Evolutionary conservation across 345 rosid species (phyloP).

Genomic region (Citrus australasica): DNA sequence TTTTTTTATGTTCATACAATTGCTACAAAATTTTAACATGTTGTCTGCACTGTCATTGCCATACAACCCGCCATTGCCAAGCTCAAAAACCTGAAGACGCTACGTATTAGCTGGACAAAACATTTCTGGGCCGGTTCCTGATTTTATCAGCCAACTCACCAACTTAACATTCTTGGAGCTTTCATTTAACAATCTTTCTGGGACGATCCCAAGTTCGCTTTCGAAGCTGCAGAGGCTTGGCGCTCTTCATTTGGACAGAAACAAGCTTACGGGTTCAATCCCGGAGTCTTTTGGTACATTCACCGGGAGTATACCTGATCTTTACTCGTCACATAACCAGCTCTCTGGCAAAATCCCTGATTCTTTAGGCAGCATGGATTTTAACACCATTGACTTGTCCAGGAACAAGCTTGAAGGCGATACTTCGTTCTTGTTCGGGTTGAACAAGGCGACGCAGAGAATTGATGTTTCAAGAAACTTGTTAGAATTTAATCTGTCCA

Average conservation of each 20-base stretch:
- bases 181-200: constrained; percentile 57
- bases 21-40: too few species aligned
- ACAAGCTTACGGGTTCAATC: constrained; percentile 53
- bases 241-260: constrained; percentile 57
- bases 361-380: constrained; percentile 48
- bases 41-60: not conserved
- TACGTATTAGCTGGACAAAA: constrained; percentile 55
- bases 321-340: constrained; percentile 63
- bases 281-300: constrained; percentile 61
- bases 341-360: constrained; percentile 58
- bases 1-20: too few species aligned
- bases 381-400: constrained; percentile 46
- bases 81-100: constrained; percentile 46
- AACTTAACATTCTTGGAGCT: constrained; percentile 49
- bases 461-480: constrained; percentile 59
- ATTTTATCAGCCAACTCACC: constrained; percentile 43
- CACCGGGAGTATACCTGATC: constrained; percentile 22
- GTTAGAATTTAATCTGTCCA: constrained; percentile 54
- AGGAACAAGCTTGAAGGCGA: constrained; percentile 66
- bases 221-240: constrained; percentile 42
- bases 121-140: constrained; percentile 55
- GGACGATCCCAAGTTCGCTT: constrained; percentile 51
- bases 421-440: constrained; percentile 61
- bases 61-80: constrained; percentile 55
- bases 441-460: constrained; percentile 38